Evolutionary conservation across 768 basidiomycete genomes (phyloP), one percentile per base, ranked within the genome.

Genomic region (Amyloporia xantha): DNA sequence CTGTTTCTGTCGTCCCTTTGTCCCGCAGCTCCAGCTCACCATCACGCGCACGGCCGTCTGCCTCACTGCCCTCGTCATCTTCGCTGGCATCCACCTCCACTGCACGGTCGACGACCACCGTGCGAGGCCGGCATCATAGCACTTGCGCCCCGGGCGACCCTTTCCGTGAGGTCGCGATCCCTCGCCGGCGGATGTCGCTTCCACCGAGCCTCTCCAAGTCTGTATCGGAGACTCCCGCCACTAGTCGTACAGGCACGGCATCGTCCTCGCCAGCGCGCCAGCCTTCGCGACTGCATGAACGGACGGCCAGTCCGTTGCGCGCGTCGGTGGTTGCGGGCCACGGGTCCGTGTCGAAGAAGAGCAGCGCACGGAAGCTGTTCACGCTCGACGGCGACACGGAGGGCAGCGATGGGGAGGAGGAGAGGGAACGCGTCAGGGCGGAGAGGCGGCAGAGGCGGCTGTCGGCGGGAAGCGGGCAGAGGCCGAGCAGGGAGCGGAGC

Each of bases 41-140:
- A 63, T 36, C 63, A 47, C 47, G 49, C 65, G 46, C 39, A 23
- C 65, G 45, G 55, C 60, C 30, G 61, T 54, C 65, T 24, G 38
- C 49, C 28, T 40, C 74, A 38, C 57, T 72, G 7, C 65, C 69
- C 40, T 78, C 77, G 24, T 65, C 72, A 53, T 75, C 75, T 49
- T 77, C 74, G 50, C 72, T 77, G 39, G 62, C 68, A 61, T 66
- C 72, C 44, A 63, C 50, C 20, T 67, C 59, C 44, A 5, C 48
- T n/a, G 30, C 40, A 9, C 10, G 27, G n/a, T 26, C 28, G 20
- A 37, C 38, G 4, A 19, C 36, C 24, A 24, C 36, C n/a, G 15
- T 23, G 20, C 44, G 44, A n/a, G 44, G 44, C 9, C 49, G 37
- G 11, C 48, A 30, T 38, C 45, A 19, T 19, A n/a, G 20, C 20